A percentile compares a stretch with the other conserved stretches of the same genome.
Evolutionary conservation across 2,329 filamentous ascomycete genomes (phyloP).

Genomic region (Akanthomyces muscarius): DNA sequence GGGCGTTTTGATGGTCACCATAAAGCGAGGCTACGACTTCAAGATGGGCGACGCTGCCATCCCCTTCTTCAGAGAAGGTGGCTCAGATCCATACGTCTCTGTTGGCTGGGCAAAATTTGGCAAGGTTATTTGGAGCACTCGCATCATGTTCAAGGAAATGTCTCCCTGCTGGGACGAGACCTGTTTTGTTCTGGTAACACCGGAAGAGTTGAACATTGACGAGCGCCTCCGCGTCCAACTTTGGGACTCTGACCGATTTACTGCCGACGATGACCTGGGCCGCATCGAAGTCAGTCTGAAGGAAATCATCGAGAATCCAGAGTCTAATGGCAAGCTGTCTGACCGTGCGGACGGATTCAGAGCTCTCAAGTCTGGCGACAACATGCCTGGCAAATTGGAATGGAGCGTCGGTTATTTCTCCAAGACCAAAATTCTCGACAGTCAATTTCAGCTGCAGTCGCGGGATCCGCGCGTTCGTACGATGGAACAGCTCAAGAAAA

Average conservation of each 20-base stretch:
- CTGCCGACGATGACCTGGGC: conserved; percentile 70
- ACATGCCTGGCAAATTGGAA: conserved; percentile 63
- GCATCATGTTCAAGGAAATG: conserved; percentile 62
- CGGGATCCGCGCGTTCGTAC: conserved; percentile 54
- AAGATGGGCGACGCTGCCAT: conserved; percentile 65
- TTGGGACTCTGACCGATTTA: conserved; percentile 71
- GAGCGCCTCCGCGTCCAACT: conserved; percentile 66
- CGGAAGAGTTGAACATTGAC: conserved; percentile 67
- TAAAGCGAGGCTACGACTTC: conserved; percentile 65
- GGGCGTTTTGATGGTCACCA: conserved; percentile 62
- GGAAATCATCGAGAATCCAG: conserved; percentile 54
- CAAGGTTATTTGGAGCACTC: conserved; percentile 56
- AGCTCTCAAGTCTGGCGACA: conserved; percentile 60
- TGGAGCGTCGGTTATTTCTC: conserved; percentile 71
- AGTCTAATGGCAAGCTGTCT: conserved; percentile 58
- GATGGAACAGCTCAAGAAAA: conserved; percentile 54
- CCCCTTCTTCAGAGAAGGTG: conserved; percentile 54
- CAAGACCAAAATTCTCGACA: conserved; percentile 59
- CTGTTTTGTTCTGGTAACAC: conserved; percentile 63
- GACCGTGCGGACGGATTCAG: conserved; percentile 62
- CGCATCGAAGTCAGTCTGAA: conserved; percentile 67
- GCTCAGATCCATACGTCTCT: conserved; percentile 67
- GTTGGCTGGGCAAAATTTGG: conserved; percentile 77
- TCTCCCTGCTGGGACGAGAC: conserved; percentile 69
- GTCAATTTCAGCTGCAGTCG: conserved; percentile 59